These are phyloP conservation scores for Yamadazyma kanchanaburiensis DNA, from an alignment of 1,139 yeast genomes.

Conservation along the genomic window DNA sequence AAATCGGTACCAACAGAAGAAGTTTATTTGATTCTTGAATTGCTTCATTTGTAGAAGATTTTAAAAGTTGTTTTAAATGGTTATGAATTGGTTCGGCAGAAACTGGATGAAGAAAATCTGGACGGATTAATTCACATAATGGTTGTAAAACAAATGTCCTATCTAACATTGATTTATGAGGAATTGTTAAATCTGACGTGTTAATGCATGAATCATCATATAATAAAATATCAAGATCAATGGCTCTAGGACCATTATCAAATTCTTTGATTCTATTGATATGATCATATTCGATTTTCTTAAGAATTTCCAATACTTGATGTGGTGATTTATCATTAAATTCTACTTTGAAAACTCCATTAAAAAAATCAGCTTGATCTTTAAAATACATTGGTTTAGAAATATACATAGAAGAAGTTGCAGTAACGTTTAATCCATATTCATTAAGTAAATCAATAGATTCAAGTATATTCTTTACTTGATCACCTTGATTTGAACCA, in stretches of 20 bases:
- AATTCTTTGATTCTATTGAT: constrained; percentile 71
- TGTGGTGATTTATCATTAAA: constrained; percentile 56
- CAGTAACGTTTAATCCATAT: constrained; percentile 44
- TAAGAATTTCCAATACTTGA: constrained; percentile 57
- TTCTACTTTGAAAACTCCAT: constrained; percentile 71
- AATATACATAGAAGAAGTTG: constrained; percentile 76
- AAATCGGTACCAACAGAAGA: constrained; percentile 44
- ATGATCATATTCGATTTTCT: constrained; percentile 72
- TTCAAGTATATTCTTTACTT: constrained; percentile 54
- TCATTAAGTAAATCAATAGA: constrained; percentile 52
- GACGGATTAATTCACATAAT: constrained; percentile 70
- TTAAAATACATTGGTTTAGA: constrained; percentile 90
- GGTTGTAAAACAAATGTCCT: constrained; percentile 91
- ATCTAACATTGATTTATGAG: constrained; percentile 86
- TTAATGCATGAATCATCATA: constrained; percentile 61
- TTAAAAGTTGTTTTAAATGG: constrained; percentile 60
- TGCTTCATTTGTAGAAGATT: constrained; percentile 26
- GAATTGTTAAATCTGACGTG: constrained; percentile 61
- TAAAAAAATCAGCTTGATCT: constrained; percentile 79
- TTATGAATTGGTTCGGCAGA: constrained; percentile 76
- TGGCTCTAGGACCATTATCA: constrained; percentile 88
- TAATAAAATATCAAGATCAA: constrained; percentile 83
- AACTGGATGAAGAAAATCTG: constrained; percentile 69
- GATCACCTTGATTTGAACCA: constrained; percentile 85
- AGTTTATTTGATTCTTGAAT: constrained; percentile 48